Conservation (phyloP, 2,329 filamentous ascomycete species). For the Paecilomyces niveus region DNA sequence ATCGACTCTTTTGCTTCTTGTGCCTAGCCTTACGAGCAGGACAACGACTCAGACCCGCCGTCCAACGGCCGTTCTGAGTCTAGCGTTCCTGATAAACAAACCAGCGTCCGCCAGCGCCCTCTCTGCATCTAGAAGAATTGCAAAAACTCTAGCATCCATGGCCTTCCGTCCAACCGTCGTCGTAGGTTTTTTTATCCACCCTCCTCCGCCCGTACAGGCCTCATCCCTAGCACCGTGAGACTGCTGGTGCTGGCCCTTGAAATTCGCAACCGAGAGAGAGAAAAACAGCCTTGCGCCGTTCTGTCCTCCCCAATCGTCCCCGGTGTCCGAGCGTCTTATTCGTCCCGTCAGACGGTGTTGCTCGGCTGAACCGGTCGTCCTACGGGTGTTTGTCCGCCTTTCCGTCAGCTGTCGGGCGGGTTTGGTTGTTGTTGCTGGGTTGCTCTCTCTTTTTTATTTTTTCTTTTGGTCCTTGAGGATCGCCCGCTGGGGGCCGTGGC, state of each 20-base stretch:
- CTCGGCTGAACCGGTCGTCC: neutral
- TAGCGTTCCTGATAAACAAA: slow-evolving; percentile 2
- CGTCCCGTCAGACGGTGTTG: neutral
- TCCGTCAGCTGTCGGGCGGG: neutral
- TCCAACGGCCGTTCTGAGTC: neutral
- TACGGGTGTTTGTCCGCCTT: neutral
- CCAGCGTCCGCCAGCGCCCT: neutral
- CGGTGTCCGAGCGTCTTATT: neutral
- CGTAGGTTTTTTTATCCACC: neutral
- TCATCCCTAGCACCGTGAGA: no score
- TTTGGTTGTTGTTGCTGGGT: no score
- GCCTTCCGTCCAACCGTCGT: neutral
- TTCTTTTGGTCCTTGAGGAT: neutral
- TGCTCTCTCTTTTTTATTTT: no score
- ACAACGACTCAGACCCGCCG: neutral
- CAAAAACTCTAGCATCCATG: neutral
- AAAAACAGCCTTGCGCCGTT: neutral
- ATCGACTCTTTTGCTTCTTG: neutral
- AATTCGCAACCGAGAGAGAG: neutral
- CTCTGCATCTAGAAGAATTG: neutral
- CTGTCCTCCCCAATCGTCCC: neutral
- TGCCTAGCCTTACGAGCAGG: neutral
- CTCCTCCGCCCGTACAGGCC: neutral
- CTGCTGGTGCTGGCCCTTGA: no score
- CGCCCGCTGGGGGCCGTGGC: neutral